Evolutionary conservation across 352 stramenopile genomes (phyloP).

Genomic region (Albugo laibachii): DNA sequence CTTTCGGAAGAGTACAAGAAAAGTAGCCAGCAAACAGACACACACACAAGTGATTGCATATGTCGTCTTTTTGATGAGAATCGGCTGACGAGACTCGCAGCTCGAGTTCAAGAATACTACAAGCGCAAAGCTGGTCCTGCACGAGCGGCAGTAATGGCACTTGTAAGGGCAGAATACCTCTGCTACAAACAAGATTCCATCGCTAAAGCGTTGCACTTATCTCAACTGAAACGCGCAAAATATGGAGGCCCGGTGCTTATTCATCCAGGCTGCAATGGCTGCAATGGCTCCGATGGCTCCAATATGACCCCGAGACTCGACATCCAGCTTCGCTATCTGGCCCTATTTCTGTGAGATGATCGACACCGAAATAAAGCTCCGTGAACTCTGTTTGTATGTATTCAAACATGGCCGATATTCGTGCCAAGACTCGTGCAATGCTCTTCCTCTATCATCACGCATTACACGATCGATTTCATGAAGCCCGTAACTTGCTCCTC

Average conservation of each 20-base stretch:
- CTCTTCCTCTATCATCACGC: constrained; percentile 98
- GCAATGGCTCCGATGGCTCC: constrained; percentile 15
- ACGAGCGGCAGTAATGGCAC: constrained; percentile 76
- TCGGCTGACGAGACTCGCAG: constrained; percentile 73
- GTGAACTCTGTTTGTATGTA: constrained; percentile 82
- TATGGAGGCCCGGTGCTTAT: constrained; percentile 73
- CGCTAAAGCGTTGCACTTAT: constrained; percentile 47
- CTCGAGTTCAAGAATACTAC: constrained; percentile 84
- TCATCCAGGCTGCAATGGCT: constrained; percentile 72
- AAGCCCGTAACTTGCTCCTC: constrained; percentile 94
- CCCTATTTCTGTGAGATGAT: no score
- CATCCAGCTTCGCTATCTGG: constrained; percentile 69
- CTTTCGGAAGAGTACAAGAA: constrained; percentile 98
- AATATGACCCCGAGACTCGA: constrained; percentile 29
- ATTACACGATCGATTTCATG: constrained; percentile 94
- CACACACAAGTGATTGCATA: constrained; percentile 92
- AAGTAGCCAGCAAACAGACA: constrained; percentile 90
- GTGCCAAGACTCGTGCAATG: constrained; percentile 90
- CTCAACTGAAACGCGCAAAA: constrained; percentile 55
- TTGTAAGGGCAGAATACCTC: constrained; percentile 88
- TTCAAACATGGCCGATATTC: constrained; percentile 88
- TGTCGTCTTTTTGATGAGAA: constrained; percentile 85
- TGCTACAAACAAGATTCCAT: constrained; percentile 96
- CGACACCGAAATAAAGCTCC: constrained; percentile 70
- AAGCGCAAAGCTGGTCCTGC: constrained; percentile 41